Base-by-base conservation (phyloP, 305 asterid species). In the Ajuga reptans region DNA sequence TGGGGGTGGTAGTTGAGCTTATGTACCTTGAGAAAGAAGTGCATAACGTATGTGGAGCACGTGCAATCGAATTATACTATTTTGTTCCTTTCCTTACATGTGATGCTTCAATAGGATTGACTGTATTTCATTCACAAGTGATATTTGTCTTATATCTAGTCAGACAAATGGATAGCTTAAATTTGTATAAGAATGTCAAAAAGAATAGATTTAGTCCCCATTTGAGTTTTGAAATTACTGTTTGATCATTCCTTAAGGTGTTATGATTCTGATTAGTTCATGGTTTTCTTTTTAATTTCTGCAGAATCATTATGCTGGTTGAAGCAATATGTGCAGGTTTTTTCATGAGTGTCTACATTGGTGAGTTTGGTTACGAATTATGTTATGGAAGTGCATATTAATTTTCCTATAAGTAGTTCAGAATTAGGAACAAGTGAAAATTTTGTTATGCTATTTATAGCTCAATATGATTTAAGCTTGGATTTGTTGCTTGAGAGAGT, bases 241-340 rank as follows among this genome's bases (percentile, higher is more conserved):
- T 64, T 64, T 62, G 18, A 51, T 59, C 54, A 73, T 57, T 68
- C 43, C 69, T 46, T 47, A 3, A 43, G 68, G 68, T 55, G 41
- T 8, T 49, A 34, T 51, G 45, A 37, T 71, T 52, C 73, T 82
- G 71, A 79, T 27, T 18, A 72, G 69, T 77, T 73, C 9, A 31
- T 56, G 54, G 57, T 67, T 68, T 83, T 68, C 72, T 63, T 76
- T 67, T 69, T 73, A 72, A 73, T 71, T 66, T 77, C 50, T 82
- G 84, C 91, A 93, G 99, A 91, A 89, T 87, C 50, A 69, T 91
- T 76, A 87, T 93, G 94, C 76, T 93, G 81, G 79, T 80, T 64
- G 96, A 93, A 83, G 96, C 90, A 74, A 62, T 84, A 65, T 93
- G 89, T 86, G 95, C 92, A 51, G 91, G 89, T 6, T 93, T 87